Percentiles rank a stretch among this genome's conserved stretches.
Conservation (phyloP, 345 rosid species). For the Hibiscus syriacus region DNA sequence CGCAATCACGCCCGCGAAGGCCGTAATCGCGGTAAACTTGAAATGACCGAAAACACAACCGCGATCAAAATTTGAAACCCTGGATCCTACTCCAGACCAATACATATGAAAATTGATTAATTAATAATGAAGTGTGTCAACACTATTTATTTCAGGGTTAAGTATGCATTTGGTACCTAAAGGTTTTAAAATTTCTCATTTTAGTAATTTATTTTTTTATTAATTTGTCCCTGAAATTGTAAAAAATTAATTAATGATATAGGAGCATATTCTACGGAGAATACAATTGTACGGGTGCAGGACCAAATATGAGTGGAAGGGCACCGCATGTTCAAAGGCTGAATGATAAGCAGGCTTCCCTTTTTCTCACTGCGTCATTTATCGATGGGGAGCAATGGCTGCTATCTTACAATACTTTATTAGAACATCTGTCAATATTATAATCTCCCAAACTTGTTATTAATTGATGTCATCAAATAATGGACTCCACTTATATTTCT, state of each 20-base stretch:
- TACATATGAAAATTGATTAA: constrained; percentile 23
- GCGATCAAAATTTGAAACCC: too few relatives aligned
- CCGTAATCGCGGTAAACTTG: too few relatives aligned
- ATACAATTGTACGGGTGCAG: constrained; percentile 66
- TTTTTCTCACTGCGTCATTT: constrained; percentile 43
- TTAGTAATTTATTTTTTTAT: too few relatives aligned
- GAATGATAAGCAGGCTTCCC: constrained; percentile 49
- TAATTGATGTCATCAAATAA: not conserved
- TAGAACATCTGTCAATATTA: not conserved
- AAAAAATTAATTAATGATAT: too few relatives aligned
- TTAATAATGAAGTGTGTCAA: too few relatives aligned
- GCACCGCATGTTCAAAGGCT: constrained; percentile 57
- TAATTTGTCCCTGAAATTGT: too few relatives aligned
- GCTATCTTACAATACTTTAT: constrained; percentile 19
- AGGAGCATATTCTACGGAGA: constrained; percentile 75
- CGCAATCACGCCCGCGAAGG: too few relatives aligned
- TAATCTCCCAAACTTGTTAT: not conserved
- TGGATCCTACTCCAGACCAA: constrained; percentile 62
- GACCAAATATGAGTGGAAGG: constrained; percentile 49
- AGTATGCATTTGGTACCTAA: too few relatives aligned
- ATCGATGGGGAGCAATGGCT: constrained; percentile 82
- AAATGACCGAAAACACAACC: too few relatives aligned
- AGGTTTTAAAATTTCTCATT: too few relatives aligned
- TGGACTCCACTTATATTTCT: not conserved
- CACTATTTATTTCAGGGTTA: too few relatives aligned